Base-by-base conservation (phyloP, 257 asterid species). In the Datura wrightii region DNA sequence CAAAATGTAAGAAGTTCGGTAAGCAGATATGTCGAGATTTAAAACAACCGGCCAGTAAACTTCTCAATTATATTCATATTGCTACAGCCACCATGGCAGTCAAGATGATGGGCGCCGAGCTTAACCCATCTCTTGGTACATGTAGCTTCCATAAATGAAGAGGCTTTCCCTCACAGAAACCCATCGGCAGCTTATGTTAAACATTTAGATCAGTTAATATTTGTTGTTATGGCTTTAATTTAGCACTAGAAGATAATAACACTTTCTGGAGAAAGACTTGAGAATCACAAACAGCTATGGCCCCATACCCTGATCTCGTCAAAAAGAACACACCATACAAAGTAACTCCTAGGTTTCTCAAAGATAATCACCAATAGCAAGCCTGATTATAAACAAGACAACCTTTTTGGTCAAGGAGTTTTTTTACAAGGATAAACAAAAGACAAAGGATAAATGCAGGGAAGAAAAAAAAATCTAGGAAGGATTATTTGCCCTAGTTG, bases 31-130 rank as follows among this genome's bases (percentile, higher is more conserved):
- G 80, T 48, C 80, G 46, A 74, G 42, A 74, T 74, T 11, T 48
- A 74, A 10, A 48, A 74, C 59, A 46, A 48, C 59, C 59, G 80
- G 80, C 80, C 80, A 74, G 80, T 46, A 46, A 48, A 74, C 80
- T 74, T 11, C 80, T 48, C 42, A 74, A 19, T 10, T 2, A 1
- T 24, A 48, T 48, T 24, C 80, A 46, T 74, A 74, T 48, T 46
- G 59, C 80, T 48, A 74, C 80, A 74, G 80, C 80, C 80, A 19
- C 80, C 59, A 19, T 46, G 42, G 60, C 81, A 74, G 60, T 74
- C 41, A 74, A 74, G 80, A 74, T 74, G 60, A 48, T 0, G n/a
- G 81, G 60, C 6, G 48, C 19, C 2, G 1, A 19, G 0, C 0
- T 71, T 71, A n/a, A n/a, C 56, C 37, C 56, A 10, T 37, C 8